Base-by-base conservation (phyloP, 2,329 filamentous ascomycete genomes). In the Capronia americana region DNA sequence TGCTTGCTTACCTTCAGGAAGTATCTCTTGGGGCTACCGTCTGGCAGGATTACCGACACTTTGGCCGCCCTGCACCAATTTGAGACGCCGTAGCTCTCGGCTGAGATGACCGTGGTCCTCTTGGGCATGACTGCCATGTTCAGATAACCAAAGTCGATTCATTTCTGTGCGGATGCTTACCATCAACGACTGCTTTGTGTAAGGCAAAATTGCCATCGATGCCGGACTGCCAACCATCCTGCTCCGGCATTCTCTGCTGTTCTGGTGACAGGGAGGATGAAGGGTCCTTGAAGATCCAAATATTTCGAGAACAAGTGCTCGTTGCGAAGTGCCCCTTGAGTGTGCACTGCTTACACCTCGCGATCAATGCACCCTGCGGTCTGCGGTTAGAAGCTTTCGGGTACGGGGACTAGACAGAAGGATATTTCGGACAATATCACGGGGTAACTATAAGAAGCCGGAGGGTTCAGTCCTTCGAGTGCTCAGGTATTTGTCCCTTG, bases 51-150 rank as follows among this genome's bases (percentile, higher is more conserved):
- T 6, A 69, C 71, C 28, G 69, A 72, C 48, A 77, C 53, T 30
- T 71, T 70, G 11, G 70, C 73, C 7, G 75, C 76, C 23, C 63
- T 70, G 8, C 74, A 71, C 75, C 75, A 77, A n/a, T 69, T 67
- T 24, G 75, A 76, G 28, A 63, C 70, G 26, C 74, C 73, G 63
- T 65, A 74, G 17, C 63, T 68, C 58, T 70, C 70, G 11, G 74
- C 75, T 12, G 66, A 70, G 20, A 75, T 30, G 26, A 74, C 59
- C 46, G 55, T 73, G n/a, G 71, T 71, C 38, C 70, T 73, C 34
- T 51, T 30, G 3, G 70, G 71, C 38, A 74, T 59, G 30, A 59
- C 62, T 63, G 66, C 7, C 11, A 50, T 32, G 8, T 17, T n/a
- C 24, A 10, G 28, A 3, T 17, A 48, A 24, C 41, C 17, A 14